Base-by-base conservation (phyloP, 495 filamentous ascomycete species). In the Neurospora africana region DNA sequence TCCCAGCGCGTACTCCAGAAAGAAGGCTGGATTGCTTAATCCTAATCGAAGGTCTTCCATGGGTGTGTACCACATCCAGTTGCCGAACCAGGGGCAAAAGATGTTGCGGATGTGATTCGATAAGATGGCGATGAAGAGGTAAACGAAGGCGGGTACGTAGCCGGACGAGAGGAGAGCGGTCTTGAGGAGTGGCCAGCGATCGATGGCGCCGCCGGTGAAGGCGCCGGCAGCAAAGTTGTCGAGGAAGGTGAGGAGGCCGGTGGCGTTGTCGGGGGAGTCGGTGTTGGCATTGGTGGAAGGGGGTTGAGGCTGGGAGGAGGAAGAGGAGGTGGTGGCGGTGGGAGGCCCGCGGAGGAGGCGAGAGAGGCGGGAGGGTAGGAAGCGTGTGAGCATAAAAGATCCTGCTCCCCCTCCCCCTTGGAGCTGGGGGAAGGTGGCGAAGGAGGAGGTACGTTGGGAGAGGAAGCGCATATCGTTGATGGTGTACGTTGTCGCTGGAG, bases 41-140 rank as follows among this genome's bases (percentile, higher is more conserved):
- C 75, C 76, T 0, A 79, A 68, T 1, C 78, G 78, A 0, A 81
- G 69, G 67, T 78, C 74, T 2, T 76, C 74, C 33, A 81, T 70
- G 5, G 79, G 79, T 2, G 58, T 40, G 69, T 72, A 58, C 71
- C 75, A 74, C 71, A 72, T 53, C 47, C 73, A 69, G 27, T 70
- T 23, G 10, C 58, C 67, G 0, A 74, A 70, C 71, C 72, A 73
- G 69, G 77, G 77, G 5, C 27, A 4, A 0, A 77, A 41, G 21
- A 70, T 72, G 40, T 61, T 69, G 47, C 78, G 77, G 70, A 80
- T 53, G 73, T 81, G 79, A 68, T 77, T 69, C 11, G 76, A 9
- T 0, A 76, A 17, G 17, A 78, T 71, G 69, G 79, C 79, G 19
- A 68, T 30, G 53, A 67, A 38, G 61, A 76, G 37, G 38, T 74